Evolutionary conservation across 129 eudicot genomes (phyloP).

Genomic region (Saposhnikovia divaricata): DNA sequence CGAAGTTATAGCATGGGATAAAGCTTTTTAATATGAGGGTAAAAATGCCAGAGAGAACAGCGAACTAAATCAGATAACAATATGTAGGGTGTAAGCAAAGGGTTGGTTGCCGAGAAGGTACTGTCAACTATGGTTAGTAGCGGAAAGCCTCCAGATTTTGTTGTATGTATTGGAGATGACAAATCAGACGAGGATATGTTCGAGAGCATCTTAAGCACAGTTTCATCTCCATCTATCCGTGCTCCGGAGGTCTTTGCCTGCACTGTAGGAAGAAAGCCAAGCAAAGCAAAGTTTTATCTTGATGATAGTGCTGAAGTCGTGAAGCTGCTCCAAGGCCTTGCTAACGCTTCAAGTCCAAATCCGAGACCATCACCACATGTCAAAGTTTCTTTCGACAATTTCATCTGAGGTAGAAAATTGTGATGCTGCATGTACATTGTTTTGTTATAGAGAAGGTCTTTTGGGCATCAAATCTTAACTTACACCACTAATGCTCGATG

Average conservation of each 20-base stretch:
- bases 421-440: constrained; percentile 1
- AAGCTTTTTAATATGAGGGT: neutral
- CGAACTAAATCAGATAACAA: neutral
- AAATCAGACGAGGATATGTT: constrained; percentile 73
- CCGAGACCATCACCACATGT: neutral
- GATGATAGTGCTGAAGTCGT: constrained; percentile 58
- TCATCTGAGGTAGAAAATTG: neutral
- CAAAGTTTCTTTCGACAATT: constrained; percentile 6
- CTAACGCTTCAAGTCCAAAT: constrained; percentile 30
- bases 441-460: neutral
- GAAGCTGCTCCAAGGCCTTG: constrained; percentile 50
- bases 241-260: constrained; percentile 35
- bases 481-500: neutral
- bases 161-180: constrained; percentile 67
- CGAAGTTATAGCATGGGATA: neutral
- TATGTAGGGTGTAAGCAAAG: constrained; percentile 55
- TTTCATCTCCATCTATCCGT: constrained; percentile 5
- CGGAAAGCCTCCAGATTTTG: constrained; percentile 49
- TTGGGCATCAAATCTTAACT: constrained; percentile 2
- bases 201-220: constrained; percentile 32
- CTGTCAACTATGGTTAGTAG: constrained; percentile 35
- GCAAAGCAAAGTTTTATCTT: constrained; percentile 52
- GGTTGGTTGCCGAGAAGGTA: constrained; percentile 51
- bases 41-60: neutral
- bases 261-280: constrained; percentile 62